phyloP scores from a whole-genome alignment of 1,284 basidiomycete genomes.

The Cryptococcus sp. region DNA sequence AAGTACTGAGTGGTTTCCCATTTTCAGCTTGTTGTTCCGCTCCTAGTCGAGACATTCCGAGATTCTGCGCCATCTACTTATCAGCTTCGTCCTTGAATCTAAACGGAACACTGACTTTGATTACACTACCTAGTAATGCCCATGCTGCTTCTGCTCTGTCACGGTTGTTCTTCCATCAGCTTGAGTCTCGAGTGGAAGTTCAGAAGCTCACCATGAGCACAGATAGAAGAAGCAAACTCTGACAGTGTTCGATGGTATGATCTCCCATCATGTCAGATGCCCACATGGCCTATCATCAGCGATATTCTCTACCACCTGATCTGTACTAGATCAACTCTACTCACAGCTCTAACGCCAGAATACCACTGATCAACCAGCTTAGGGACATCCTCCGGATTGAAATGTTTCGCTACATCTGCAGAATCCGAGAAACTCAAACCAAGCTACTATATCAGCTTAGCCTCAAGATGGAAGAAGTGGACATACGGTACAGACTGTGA shows the following conservation, averaged over 20 bases:
- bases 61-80: slow-evolving; percentile 47
- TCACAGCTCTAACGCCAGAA: slow-evolving; percentile 37
- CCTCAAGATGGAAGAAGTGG: not conserved
- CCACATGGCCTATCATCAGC: slow-evolving; percentile 36
- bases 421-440: slow-evolving; percentile 48
- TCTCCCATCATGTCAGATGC: slow-evolving; percentile 46
- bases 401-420: slow-evolving; percentile 37
- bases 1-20: slow-evolving; percentile 42
- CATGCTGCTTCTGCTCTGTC: slow-evolving; percentile 49
- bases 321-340: too few species aligned
- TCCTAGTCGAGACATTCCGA: slow-evolving; percentile 48
- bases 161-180: slow-evolving; percentile 39
- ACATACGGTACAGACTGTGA: slow-evolving; percentile 44
- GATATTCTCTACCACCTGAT: not conserved
- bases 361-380: slow-evolving; percentile 44
- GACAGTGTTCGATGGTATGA: slow-evolving; percentile 45
- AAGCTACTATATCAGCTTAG: slow-evolving; percentile 22
- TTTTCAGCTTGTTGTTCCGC: slow-evolving; percentile 43
- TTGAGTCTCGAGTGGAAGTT: not conserved
- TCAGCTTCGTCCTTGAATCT: too few species aligned
- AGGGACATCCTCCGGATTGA: slow-evolving; percentile 38
- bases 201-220: slow-evolving; percentile 40
- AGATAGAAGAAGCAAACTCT: slow-evolving; percentile 43
- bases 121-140: slow-evolving; percentile 46
- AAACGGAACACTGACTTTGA: slow-evolving; percentile 42